Conservation (phyloP, 1,284 basidiomycete genomes). For the Malassezia slooffiae region DNA sequence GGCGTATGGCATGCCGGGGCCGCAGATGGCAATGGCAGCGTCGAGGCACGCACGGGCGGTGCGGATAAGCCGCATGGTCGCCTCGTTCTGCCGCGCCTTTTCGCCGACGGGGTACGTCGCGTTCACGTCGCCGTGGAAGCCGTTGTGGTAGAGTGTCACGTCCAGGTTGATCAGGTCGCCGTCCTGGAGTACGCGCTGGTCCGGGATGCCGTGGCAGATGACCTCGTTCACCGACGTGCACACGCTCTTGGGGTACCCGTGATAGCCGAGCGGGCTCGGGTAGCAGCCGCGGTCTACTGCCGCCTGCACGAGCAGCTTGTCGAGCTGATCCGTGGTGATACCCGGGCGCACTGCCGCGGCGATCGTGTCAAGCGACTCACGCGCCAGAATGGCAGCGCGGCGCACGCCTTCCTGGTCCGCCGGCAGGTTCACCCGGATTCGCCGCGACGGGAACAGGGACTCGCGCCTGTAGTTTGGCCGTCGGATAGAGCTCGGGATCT, state of each 20-base stretch:
- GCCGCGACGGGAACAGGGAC: conserved; percentile 34
- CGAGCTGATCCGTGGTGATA: conserved; percentile 80
- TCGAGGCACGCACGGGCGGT: conserved; percentile 55
- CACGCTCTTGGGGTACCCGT: conserved; percentile 83
- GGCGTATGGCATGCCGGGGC: conserved; percentile 62
- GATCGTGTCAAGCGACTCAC: conserved; percentile 82
- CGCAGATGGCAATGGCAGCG: conserved; percentile 63
- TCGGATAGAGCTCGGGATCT: conserved; percentile 36
- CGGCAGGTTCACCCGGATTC: conserved; percentile 35
- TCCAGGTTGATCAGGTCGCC: conserved; percentile 48
- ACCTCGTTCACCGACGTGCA: conserved; percentile 91
- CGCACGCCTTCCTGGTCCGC: conserved; percentile 39
- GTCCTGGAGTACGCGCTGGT: conserved; percentile 34
- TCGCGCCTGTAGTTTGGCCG: conserved; percentile 45
- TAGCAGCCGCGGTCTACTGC: conserved; percentile 83
- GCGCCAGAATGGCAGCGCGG: conserved; percentile 53
- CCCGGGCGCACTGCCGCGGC: conserved; percentile 76
- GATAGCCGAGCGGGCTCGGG: conserved; percentile 87
- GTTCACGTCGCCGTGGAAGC: conserved; percentile 45
- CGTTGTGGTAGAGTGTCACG: conserved; percentile 52
- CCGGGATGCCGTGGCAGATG: conserved; percentile 71
- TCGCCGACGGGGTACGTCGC: conserved; percentile 40
- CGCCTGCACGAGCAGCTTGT: conserved; percentile 87
- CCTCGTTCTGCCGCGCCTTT: conserved; percentile 28
- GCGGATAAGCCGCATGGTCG: conserved; percentile 34